A percentile compares a stretch with the other conserved stretches of the same genome.
Conservation (phyloP, 2,329 filamentous ascomycete species). For the Ophiostoma novo-ulmi region DNA sequence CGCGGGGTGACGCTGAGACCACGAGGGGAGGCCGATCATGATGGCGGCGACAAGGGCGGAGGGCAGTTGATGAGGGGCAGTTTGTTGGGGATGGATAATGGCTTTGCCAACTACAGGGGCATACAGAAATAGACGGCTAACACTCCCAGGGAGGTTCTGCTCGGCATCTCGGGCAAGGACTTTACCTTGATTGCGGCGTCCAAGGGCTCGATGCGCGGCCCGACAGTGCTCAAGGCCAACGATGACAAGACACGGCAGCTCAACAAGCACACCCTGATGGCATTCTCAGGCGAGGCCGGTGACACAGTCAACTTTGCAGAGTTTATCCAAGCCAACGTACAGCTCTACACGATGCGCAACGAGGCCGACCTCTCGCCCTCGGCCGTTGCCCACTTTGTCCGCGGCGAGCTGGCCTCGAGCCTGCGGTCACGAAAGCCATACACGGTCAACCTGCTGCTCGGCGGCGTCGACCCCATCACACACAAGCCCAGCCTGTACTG, state of each 20-base stretch:
- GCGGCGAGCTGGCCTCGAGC: slow-evolving; percentile 84
- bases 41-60: background rate
- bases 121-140: background rate
- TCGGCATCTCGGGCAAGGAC: slow-evolving; percentile 98
- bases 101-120: too few relatives aligned
- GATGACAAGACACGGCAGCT: slow-evolving; percentile 95
- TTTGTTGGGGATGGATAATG: background rate
- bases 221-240: slow-evolving; percentile 86
- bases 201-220: slow-evolving; percentile 96
- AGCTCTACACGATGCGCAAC: slow-evolving; percentile 98
- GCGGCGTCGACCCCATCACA: slow-evolving; percentile 87
- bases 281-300: slow-evolving; percentile 91
- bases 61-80: background rate
- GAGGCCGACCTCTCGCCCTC: slow-evolving; percentile 84
- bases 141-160: slow-evolving; percentile 77
- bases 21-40: background rate
- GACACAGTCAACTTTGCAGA: slow-evolving; percentile 99
- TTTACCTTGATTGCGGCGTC: slow-evolving; percentile 97
- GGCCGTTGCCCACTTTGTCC: slow-evolving; percentile 87
- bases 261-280: slow-evolving; percentile 92
- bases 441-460: slow-evolving; percentile 92
- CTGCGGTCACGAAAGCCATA: slow-evolving; percentile 90
- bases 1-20: background rate
- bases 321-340: slow-evolving; percentile 96
- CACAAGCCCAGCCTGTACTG: slow-evolving; percentile 90